Evolutionary conservation across 306 rosid genomes (phyloP), one percentile per base, ranked within the genome.

Genomic region (Rubus idaeus): DNA sequence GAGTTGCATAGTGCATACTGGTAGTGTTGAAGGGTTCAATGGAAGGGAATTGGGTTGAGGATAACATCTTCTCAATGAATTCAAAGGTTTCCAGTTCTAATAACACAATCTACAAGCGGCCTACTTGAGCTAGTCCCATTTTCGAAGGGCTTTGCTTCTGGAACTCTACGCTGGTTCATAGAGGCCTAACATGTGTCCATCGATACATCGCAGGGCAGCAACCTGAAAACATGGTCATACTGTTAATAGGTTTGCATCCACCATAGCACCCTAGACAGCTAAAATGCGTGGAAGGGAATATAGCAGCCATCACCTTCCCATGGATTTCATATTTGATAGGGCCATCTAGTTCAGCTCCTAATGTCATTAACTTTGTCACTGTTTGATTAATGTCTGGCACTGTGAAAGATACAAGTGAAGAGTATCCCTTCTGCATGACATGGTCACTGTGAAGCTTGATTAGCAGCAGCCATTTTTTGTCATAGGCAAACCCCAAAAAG

Each of bases 271-370:
- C 4, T 17, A 30, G 13, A 66, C 3, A 20, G 14, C 39, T 51
- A 71, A 58, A 42, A 26, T 11, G 60, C 37, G 14, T 55, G 52
- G 13, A 16, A 35, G 14, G 11, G 41, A 69, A 56, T 69, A 20
- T 17, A 10, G 37, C 62, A 56, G 70, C 58, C 52, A 10, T 77
- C 71, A 86, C 98, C 93, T 88, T 92, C 74, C 92, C 97, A 45
- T 92, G 95, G 76, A 89, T 80, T 81, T 88, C 96, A 74, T 89
- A 73, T 68, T 95, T 92, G 53, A 95, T 92, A 51, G 96, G 87
- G 47, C 96, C 97, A 67, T 95, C 92, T 17, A 92, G 91, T 86
- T 92, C 92, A 80, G 98, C 96, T 79, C 97, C 96, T 74, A 89
- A 64, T 49, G 89, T 66, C 83, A 92, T 90, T 68, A 90, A 77